Evolutionary conservation across 2,329 filamentous ascomycete species (phyloP).

Genomic region (Talaromyces funiculosus): DNA sequence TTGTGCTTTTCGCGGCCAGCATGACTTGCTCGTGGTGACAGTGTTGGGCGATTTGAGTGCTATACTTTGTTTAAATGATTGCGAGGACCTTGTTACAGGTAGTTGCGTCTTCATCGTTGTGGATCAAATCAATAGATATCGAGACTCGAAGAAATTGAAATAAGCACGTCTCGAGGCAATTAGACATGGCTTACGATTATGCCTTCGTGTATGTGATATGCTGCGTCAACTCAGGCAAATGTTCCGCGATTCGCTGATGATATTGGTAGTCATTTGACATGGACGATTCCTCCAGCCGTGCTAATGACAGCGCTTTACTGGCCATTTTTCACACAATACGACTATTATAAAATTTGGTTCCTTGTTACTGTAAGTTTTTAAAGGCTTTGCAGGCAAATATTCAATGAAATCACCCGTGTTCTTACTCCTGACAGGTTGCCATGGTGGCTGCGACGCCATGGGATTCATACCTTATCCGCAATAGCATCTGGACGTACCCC

Average conservation of each 20-base stretch:
- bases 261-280: conserved; percentile 54
- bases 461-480: neutral
- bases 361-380: conserved; percentile 38
- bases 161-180: neutral
- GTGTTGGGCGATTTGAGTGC: neutral
- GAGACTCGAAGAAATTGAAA: neutral
- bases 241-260: neutral
- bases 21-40: neutral
- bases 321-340: conserved; percentile 57
- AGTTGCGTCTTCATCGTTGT: neutral
- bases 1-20: neutral
- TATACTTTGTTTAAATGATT: neutral
- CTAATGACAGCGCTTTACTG: conserved; percentile 54
- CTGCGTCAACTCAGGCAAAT: neutral
- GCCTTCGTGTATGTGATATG: neutral
- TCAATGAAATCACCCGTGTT: neutral
- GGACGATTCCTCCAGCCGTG: conserved; percentile 60
- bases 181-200: neutral
- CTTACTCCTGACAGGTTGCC: neutral
- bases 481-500: neutral
- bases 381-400: neutral
- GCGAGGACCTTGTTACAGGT: neutral
- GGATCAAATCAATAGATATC: neutral
- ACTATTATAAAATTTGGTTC: conserved; percentile 58
- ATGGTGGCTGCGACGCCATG: neutral